Evolutionary conservation across 2,329 filamentous ascomycete species (phyloP).

Genomic region (Microdochium bolleyi): DNA sequence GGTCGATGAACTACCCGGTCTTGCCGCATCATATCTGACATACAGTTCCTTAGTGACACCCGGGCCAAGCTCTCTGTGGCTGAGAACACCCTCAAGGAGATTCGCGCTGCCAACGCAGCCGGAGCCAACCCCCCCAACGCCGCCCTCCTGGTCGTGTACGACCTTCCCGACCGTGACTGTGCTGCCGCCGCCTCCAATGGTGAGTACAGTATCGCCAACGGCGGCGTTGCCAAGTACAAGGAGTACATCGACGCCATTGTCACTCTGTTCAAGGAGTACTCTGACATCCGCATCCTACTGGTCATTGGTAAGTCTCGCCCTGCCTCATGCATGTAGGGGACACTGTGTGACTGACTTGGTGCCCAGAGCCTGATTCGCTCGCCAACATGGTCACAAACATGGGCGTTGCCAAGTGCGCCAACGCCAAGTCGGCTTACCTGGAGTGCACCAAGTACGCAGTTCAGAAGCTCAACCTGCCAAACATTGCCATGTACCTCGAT

Average conservation of each 20-base stretch:
- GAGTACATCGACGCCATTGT: conserved; percentile 43
- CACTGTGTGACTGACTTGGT: conserved; percentile 13
- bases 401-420: conserved; percentile 38
- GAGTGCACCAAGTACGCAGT: conserved; percentile 43
- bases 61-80: conserved; percentile 39
- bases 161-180: conserved; percentile 52
- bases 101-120: conserved; percentile 26
- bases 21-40: conserved; percentile 3
- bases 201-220: conserved; percentile 41
- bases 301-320: conserved; percentile 28
- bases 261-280: conserved; percentile 29
- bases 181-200: conserved; percentile 49
- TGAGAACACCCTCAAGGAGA: conserved; percentile 34
- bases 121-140: conserved; percentile 32
- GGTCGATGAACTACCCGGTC: conserved; percentile 11
- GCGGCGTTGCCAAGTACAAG: conserved; percentile 46
- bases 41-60: conserved; percentile 30
- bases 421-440: conserved; percentile 38
- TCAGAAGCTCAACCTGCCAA: conserved; percentile 41
- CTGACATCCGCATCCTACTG: conserved; percentile 33
- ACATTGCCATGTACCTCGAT: conserved; percentile 51
- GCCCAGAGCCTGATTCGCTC: conserved; percentile 46
- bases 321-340: conserved; percentile 10
- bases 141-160: conserved; percentile 46
- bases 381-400: conserved; percentile 51